A percentile compares a stretch with the other conserved stretches of the same genome.
Conservation (phyloP, 306 rosid genomes). For the Sphenostylis stenocarpa region DNA sequence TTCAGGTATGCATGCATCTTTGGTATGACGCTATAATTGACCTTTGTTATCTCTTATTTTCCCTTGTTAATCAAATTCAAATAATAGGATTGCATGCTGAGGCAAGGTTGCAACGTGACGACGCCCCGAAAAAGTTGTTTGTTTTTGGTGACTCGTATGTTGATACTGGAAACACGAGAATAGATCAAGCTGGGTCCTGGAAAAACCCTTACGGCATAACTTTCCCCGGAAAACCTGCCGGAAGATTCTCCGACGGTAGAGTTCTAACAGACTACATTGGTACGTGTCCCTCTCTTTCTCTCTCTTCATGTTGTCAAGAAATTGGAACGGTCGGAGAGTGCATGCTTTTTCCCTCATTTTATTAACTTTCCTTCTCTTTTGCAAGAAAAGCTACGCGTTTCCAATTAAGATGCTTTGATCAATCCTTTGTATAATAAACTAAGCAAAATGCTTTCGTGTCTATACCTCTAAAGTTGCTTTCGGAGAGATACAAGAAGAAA, state of each 20-base stretch:
- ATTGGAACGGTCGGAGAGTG: not conserved
- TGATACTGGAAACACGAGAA: conserved; percentile 22
- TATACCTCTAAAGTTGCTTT: not conserved
- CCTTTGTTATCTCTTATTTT: too few species aligned
- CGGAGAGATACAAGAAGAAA: not conserved
- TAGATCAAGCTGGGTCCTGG: conserved; percentile 2
- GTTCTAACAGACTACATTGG: conserved; percentile 32
- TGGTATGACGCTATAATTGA: too few species aligned
- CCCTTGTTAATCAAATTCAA: too few species aligned
- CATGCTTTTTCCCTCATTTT: not conserved
- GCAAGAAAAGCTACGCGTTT: too few species aligned
- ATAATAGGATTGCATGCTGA: conserved; percentile 14
- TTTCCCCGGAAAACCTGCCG: conserved; percentile 24
- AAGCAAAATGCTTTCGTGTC: not conserved
- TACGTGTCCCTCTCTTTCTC: not conserved
- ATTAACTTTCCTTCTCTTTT: not conserved
- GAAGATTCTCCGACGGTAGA: conserved; percentile 37
- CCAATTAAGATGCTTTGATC: not conserved
- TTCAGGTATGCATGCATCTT: not conserved
- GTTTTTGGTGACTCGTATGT: conserved; percentile 37
- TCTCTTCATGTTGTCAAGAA: not conserved
- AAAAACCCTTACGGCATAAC: conserved; percentile 28
- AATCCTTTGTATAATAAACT: not conserved
- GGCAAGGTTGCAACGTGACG: not conserved
- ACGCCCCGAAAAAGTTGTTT: conserved; percentile 14